A percentile compares a stretch with the other conserved stretches of the same genome.
These are phyloP conservation scores for Coriaria nepalensis DNA, from an alignment of 306 rosid species.

Conservation along the genomic window DNA sequence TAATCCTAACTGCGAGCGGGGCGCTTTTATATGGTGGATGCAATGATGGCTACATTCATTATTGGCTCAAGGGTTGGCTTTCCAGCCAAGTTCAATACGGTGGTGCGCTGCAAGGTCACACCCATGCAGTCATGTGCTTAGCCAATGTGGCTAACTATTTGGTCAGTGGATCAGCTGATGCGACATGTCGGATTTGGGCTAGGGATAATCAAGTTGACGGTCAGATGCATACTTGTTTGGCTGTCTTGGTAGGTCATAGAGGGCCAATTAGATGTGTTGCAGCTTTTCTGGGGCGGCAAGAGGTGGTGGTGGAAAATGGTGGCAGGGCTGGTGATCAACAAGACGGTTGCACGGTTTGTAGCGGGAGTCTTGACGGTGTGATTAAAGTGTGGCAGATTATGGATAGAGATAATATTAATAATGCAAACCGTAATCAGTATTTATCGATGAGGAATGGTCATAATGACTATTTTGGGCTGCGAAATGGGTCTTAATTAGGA, in stretches of 20 bases:
- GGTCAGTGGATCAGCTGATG: conserved; percentile 82
- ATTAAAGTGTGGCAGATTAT: conserved; percentile 75
- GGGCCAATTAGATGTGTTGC: conserved; percentile 69
- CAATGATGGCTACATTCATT: conserved; percentile 83
- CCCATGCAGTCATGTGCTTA: conserved; percentile 71
- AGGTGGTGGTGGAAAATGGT: conserved; percentile 17
- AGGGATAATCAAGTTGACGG: conserved; percentile 40
- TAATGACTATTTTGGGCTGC: conserved; percentile 39
- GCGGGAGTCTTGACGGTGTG: conserved; percentile 83
- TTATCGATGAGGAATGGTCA: too few species aligned
- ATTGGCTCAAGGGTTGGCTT: conserved; percentile 74
- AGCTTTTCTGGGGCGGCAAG: conserved; percentile 25
- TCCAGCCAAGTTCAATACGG: conserved; percentile 77
- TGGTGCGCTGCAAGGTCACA: conserved; percentile 86
- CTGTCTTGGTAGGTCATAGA: conserved; percentile 73
- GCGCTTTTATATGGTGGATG: conserved; percentile 64
- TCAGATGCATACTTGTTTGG: conserved; percentile 42
- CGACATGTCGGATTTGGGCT: conserved; percentile 65
- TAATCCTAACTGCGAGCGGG: conserved; percentile 37
- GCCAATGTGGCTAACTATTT: conserved; percentile 42
- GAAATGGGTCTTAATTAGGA: too few species aligned
- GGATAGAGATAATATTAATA: too few species aligned
- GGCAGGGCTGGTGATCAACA: conserved; percentile 12
- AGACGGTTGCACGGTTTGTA: conserved; percentile 50
- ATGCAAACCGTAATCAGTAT: too few species aligned